Evolutionary conservation across 2,329 filamentous ascomycete species (phyloP).

Genomic region (Fusarium staphyleae): DNA sequence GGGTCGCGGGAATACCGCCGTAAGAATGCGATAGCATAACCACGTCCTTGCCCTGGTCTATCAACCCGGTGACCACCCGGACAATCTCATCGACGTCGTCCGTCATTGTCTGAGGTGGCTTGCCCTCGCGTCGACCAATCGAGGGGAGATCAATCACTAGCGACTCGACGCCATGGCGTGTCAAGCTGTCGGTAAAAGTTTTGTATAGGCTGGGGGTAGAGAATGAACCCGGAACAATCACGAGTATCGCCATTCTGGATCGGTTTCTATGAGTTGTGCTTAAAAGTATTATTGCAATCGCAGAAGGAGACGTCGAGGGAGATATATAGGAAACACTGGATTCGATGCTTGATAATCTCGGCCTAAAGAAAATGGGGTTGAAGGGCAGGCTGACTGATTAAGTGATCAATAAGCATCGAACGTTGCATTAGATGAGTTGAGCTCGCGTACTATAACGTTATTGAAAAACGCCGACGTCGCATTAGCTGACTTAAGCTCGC

Average conservation of each 20-base stretch:
- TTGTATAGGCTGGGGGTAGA: slow-evolving; percentile 9
- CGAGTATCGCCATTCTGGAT: slow-evolving; percentile 6
- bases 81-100: slow-evolving; percentile 14
- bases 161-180: slow-evolving; percentile 1
- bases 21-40: slow-evolving; percentile 23
- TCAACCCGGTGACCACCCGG: slow-evolving; percentile 4
- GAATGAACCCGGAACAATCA: slow-evolving; percentile 22
- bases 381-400: no score
- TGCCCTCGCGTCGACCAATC: slow-evolving; percentile 6
- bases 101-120: slow-evolving; percentile 15
- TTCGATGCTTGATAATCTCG: no score
- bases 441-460: no score
- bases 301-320: no score
- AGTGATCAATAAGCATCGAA: no score
- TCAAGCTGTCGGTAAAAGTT: slow-evolving; percentile 4
- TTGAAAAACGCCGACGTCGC: no score
- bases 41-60: slow-evolving; percentile 5
- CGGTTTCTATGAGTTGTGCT: no score
- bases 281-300: no score
- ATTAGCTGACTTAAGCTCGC: no score
- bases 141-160: slow-evolving; percentile 8
- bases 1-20: slow-evolving; percentile 20
- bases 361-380: no score
- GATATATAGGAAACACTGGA: no score
- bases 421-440: no score